Evolutionary conservation across 345 rosid species (phyloP).

Genomic region (Cardamine chenopodiifolia): DNA sequence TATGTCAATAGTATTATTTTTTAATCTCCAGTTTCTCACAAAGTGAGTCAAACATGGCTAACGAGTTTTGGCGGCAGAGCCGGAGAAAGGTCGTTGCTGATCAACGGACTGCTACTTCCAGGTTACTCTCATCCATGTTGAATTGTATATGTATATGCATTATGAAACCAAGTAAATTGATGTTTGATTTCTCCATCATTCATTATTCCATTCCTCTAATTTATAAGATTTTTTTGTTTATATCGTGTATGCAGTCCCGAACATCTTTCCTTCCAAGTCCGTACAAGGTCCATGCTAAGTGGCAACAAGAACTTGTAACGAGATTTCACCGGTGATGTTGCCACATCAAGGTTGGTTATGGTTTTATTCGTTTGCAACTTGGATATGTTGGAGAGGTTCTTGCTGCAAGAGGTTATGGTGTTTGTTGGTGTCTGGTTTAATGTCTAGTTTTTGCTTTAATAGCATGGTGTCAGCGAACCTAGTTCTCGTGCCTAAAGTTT

Average conservation of each 20-base stretch:
- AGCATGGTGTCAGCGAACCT: constrained; percentile 7
- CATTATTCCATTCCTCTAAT: constrained; percentile 10
- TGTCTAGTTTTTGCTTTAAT: constrained; percentile 5
- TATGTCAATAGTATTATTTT: constrained; percentile 31
- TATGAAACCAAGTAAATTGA: constrained; percentile 15
- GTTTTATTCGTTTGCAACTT: neutral
- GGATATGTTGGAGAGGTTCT: constrained; percentile 8
- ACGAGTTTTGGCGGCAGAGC: constrained; percentile 83
- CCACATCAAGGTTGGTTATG: constrained; percentile 67
- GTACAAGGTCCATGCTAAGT: constrained; percentile 79
- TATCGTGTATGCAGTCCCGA: constrained; percentile 71
- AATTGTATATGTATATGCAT: constrained; percentile 26
- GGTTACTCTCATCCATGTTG: constrained; percentile 55
- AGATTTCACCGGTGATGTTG: constrained; percentile 62
- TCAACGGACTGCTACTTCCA: constrained; percentile 93
- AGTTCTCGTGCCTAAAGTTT: no score
- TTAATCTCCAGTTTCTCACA: constrained; percentile 65
- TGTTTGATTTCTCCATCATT: constrained; percentile 12
- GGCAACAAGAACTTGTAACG: constrained; percentile 67
- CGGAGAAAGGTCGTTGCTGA: constrained; percentile 90
- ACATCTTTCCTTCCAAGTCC: constrained; percentile 78
- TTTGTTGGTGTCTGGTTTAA: constrained; percentile 31
- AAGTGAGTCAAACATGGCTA: constrained; percentile 92
- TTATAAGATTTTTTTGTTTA: neutral
- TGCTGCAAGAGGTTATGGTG: constrained; percentile 6